Evolutionary conservation across 345 rosid genomes (phyloP), one percentile per base, ranked within the genome.

Genomic region (rapeseed (Brassica napus)): DNA sequence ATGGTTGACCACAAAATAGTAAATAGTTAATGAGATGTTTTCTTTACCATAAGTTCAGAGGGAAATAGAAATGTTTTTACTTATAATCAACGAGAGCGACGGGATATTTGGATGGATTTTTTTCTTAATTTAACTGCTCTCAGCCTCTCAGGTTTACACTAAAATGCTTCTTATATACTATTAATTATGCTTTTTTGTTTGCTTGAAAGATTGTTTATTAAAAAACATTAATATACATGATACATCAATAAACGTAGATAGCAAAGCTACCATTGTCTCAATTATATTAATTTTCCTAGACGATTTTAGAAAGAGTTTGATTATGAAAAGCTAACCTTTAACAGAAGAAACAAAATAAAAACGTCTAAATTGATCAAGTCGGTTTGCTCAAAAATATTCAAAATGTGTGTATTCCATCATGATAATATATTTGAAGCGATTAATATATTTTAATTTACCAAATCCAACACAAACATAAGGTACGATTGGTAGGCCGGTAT

Each of bases 401-500:
- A 47, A 57, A 78, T 26, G 52, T 65, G 39, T 3, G 15, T 47
- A 18, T 7, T 54, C 60, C 34, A 73, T 59, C 32, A 26, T 68
- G 69, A 68, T 78, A 11, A 15, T 7, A 23, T 21, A 21, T 37
- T 42, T 37, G 64, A 73, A 68, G 34, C 16, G 21, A 52, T 28
- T 65, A 79, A 16, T 60, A 14, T 75, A 57, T 4, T 21, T 18
- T 7, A 65, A 35, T 59, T 71, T 75, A 71, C 79, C 82, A 77
- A 83, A 68, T 62, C 73, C 71, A 77, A 64, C 79, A 83, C 72
- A 73, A 26, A 39, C 28, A 72, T 8, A 44, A 16, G 62, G 69
- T 10, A 69, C 79, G 64, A 80, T 80, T 80, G 79, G 79, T 37
- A 80, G 83, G 83, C 35, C 76, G 79, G 83, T 54, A 5, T 18